phyloP scores from a whole-genome alignment of 2,329 filamentous ascomycete genomes.

The Fusarium pilosicola region DNA sequence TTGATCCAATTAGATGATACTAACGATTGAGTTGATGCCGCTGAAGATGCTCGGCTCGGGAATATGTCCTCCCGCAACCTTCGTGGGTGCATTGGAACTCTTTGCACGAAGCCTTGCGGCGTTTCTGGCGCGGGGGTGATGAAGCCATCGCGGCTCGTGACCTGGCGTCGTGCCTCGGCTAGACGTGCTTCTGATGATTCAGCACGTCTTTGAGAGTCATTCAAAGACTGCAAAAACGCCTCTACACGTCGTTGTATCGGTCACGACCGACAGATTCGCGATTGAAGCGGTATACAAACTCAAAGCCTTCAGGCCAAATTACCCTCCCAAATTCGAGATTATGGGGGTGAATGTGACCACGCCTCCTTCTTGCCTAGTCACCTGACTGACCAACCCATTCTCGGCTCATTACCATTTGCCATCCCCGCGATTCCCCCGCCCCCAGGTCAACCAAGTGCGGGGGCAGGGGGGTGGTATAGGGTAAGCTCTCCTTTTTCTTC shows the following conservation, averaged over 20 bases:
- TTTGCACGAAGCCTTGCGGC: slow-evolving; percentile 46
- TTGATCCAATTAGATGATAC: not conserved
- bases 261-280: not conserved
- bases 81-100: slow-evolving; percentile 46
- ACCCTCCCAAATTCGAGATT: slow-evolving; percentile 29
- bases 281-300: slow-evolving; percentile 11
- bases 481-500: not conserved
- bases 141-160: slow-evolving; percentile 40
- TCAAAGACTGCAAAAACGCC: not conserved
- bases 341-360: slow-evolving; percentile 32
- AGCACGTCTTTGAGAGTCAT: not conserved
- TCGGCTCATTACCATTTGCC: slow-evolving; percentile 16
- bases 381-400: slow-evolving; percentile 32
- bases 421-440: slow-evolving; percentile 37
- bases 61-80: slow-evolving; percentile 44
- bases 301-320: not conserved
- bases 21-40: slow-evolving; percentile 43
- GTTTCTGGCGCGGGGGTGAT: slow-evolving; percentile 45
- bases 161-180: slow-evolving; percentile 15
- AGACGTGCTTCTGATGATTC: not conserved
- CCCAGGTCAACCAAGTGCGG: slow-evolving; percentile 23
- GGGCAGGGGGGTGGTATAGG: slow-evolving; percentile 9
- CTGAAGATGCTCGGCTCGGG: slow-evolving; percentile 43
- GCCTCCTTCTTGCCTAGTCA: slow-evolving; percentile 25
- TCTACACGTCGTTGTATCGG: not conserved